Conservation (phyloP, 2,329 filamentous ascomycete species). For the Arthroderma sp. region DNA sequence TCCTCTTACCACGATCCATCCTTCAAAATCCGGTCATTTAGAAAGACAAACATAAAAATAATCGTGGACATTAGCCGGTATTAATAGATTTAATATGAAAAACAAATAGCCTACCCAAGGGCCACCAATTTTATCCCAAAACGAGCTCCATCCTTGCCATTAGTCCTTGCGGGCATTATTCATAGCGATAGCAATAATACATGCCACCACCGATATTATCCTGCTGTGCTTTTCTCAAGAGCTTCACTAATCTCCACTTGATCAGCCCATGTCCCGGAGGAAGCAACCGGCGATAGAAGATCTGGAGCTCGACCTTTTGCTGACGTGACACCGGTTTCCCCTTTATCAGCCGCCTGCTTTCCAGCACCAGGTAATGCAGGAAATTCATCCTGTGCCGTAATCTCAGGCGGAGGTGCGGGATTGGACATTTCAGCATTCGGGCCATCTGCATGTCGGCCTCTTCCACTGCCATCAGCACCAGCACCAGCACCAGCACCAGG, state of each 20-base stretch:
- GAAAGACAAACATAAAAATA: neutral
- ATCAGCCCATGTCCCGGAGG: conserved; percentile 5
- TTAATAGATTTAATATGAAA: neutral
- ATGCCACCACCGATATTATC: neutral
- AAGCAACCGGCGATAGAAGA: neutral
- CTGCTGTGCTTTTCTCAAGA: neutral
- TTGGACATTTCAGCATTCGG: neutral
- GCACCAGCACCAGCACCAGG: no score
- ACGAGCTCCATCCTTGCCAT: neutral
- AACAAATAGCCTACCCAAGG: neutral
- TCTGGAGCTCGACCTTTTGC: neutral
- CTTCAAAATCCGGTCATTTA: neutral
- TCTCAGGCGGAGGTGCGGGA: neutral
- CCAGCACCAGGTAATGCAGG: neutral
- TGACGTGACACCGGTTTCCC: neutral
- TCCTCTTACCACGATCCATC: no score
- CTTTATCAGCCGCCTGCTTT: neutral
- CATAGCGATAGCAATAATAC: neutral
- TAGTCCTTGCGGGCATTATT: neutral
- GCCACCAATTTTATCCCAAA: neutral
- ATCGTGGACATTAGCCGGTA: neutral
- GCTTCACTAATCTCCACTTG: conserved; percentile 2
- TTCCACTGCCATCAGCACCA: no score
- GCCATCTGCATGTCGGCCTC: neutral
- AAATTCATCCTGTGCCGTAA: neutral